These are phyloP conservation scores for Cryoendolithus antarcticus DNA, from an alignment of 2,329 filamentous ascomycete species.

Conservation along the genomic window DNA sequence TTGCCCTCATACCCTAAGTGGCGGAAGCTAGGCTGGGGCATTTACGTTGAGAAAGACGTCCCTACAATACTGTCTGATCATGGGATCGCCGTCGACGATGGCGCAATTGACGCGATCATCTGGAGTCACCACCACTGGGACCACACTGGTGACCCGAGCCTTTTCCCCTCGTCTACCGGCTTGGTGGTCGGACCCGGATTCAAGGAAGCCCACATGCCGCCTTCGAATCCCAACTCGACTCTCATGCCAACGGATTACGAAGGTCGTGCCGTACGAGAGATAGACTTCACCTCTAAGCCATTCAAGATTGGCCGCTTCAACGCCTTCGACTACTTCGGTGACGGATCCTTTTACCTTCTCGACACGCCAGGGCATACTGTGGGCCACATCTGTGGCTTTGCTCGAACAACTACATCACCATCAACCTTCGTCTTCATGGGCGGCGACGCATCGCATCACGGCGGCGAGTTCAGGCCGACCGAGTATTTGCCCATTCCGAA, in stretches of 20 bases:
- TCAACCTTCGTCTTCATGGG: slow-evolving; percentile 39
- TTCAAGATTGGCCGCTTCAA: slow-evolving; percentile 34
- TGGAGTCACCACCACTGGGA: slow-evolving; percentile 27
- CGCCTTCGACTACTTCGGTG: slow-evolving; percentile 43
- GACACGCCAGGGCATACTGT: slow-evolving; percentile 41
- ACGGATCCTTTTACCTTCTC: slow-evolving; percentile 45
- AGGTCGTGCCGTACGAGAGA: slow-evolving; percentile 25
- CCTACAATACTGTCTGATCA: slow-evolving; percentile 29
- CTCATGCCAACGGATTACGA: slow-evolving; percentile 31
- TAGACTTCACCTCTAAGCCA: slow-evolving; percentile 21
- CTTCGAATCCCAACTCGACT: slow-evolving; percentile 26
- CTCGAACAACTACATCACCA: slow-evolving; percentile 25
- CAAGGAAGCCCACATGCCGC: slow-evolving; percentile 30
- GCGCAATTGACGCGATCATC: slow-evolving; percentile 20
- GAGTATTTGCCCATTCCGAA: slow-evolving; percentile 28
- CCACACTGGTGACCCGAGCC: slow-evolving; percentile 30
- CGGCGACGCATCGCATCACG: slow-evolving; percentile 32
- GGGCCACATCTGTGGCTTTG: slow-evolving; percentile 40
- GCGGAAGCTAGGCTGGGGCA: slow-evolving; percentile 20
- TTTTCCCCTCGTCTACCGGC: slow-evolving; percentile 30
- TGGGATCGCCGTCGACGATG: slow-evolving; percentile 27
- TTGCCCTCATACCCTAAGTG: slow-evolving; percentile 24
- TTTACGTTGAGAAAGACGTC: slow-evolving; percentile 32
- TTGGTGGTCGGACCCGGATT: slow-evolving; percentile 39
- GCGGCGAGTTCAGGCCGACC: slow-evolving; percentile 29